Base-by-base conservation (phyloP, 345 rosid genomes). In the Balakata baccata region DNA sequence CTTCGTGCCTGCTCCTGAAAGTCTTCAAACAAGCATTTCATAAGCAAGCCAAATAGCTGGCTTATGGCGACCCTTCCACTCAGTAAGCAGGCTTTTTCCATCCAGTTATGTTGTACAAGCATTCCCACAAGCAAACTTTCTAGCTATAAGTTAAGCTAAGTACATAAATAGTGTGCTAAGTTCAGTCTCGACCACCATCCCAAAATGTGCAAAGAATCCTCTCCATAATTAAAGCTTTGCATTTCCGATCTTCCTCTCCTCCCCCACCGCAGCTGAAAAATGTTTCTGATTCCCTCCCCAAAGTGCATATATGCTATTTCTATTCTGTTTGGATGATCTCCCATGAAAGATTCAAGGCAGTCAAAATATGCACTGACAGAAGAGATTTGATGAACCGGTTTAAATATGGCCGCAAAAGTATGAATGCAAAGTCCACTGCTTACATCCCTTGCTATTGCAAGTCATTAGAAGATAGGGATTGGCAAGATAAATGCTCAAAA, bases 1-100 rank as follows among this genome's bases (percentile, higher is more conserved):
- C 2, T 29, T 29, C 34, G 1, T 29, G 34, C 34, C 34, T 29
- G 34, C 34, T 29, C 34, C 34, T 29, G 34, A 29, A 29, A 29
- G 34, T n/a, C n/a, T n/a, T n/a, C n/a, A n/a, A n/a, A n/a, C n/a
- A n/a, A n/a, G n/a, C n/a, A n/a, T n/a, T n/a, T n/a, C n/a, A n/a
- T n/a, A n/a, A n/a, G n/a, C n/a, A n/a, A n/a, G n/a, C n/a, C n/a
- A n/a, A n/a, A n/a, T n/a, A n/a, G n/a, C n/a, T n/a, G n/a, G n/a
- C n/a, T n/a, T n/a, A n/a, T n/a, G n/a, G n/a, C n/a, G n/a, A n/a
- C 84, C 86, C 70, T 88, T 86, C 90, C 92, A 88, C 3, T 87
- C 85, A 3, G 72, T 58, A 22, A 86, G 25, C 9, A 85, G 61
- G 79, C 81, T 71, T 46, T 79, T 78, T 20, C 82, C 86, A n/a